A percentile compares a stretch with the other conserved stretches of the same genome.
phyloP scores from a whole-genome alignment of 495 filamentous ascomycete species.

The Penicillium nucicola region DNA sequence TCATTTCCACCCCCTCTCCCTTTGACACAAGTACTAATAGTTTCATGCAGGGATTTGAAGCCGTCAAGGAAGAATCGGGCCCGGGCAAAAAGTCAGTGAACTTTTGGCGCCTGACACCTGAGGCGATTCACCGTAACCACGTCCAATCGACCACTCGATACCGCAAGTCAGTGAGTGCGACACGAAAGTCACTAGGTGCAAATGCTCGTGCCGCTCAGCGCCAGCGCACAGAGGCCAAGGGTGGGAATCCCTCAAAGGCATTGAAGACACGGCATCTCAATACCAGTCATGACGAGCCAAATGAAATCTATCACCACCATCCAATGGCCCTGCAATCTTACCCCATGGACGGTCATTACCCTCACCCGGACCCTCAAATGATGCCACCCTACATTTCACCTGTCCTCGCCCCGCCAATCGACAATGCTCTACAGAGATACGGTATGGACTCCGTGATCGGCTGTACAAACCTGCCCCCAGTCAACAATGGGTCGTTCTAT shows the following conservation, averaged over 20 bases:
- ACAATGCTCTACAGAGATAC: constrained; percentile 14
- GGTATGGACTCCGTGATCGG: constrained; percentile 24
- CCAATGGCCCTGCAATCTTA: neutral
- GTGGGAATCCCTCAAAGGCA: constrained; percentile 47
- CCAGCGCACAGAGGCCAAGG: constrained; percentile 54
- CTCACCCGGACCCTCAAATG: too few species aligned
- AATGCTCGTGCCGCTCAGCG: constrained; percentile 45
- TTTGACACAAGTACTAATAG: constrained; percentile 7
- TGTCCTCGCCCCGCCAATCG: neutral
- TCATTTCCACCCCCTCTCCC: constrained; percentile 1
- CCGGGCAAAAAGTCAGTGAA: constrained; percentile 58
- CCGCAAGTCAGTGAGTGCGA: constrained; percentile 52
- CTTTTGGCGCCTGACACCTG: constrained; percentile 64
- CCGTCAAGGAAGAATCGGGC: constrained; percentile 44
- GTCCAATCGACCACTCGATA: constrained; percentile 76
- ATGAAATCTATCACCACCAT: constrained; percentile 2
- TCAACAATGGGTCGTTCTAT: constrained; percentile 19
- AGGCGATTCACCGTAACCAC: constrained; percentile 57
- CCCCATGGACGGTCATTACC: too few species aligned
- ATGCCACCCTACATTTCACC: constrained; percentile 6
- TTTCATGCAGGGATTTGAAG: constrained; percentile 58
- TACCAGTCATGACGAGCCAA: constrained; percentile 14
- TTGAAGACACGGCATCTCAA: neutral
- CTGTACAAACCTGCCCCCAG: constrained; percentile 24
- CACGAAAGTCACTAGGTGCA: constrained; percentile 32